A percentile compares a stretch with the other conserved stretches of the same genome.
Conservation (phyloP, 192 early-diverging fungal species). For the Coemansia sp. region DNA sequence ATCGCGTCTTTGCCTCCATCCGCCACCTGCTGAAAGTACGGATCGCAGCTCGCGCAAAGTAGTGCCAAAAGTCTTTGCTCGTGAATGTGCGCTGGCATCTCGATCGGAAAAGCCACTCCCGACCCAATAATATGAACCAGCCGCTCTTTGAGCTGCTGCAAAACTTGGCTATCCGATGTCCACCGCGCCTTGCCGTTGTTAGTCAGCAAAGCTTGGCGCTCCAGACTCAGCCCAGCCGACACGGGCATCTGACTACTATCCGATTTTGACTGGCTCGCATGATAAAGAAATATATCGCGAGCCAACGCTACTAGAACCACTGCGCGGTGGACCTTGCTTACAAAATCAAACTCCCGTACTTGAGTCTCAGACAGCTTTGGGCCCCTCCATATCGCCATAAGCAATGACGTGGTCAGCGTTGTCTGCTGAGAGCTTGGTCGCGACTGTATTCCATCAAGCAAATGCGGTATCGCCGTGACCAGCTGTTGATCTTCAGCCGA, state of each 20-base stretch:
- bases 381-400: slow-evolving; percentile 58
- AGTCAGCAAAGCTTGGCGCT: slow-evolving; percentile 49
- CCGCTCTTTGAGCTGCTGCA: slow-evolving; percentile 25
- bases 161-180: slow-evolving; percentile 49
- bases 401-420: slow-evolving; percentile 62
- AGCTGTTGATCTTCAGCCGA: slow-evolving; percentile 53
- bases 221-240: slow-evolving; percentile 18
- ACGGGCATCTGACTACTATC: slow-evolving; percentile 1
- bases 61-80: slow-evolving; percentile 55
- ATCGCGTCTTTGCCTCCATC: slow-evolving; percentile 76
- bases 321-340: background rate
- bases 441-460: slow-evolving; percentile 62
- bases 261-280: background rate
- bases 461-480: slow-evolving; percentile 54
- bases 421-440: slow-evolving; percentile 62
- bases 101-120: slow-evolving; percentile 46
- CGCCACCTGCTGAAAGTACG: slow-evolving; percentile 65
- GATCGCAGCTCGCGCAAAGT: slow-evolving; percentile 58
- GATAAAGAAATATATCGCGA: slow-evolving; percentile 24
- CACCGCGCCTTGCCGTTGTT: slow-evolving; percentile 75
- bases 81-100: slow-evolving; percentile 38
- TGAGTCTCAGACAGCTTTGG: slow-evolving; percentile 22
- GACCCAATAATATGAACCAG: slow-evolving; percentile 32
- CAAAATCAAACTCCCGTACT: slow-evolving; percentile 11
- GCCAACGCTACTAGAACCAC: slow-evolving; percentile 17